Conservation (phyloP, 2,329 filamentous ascomycete species). For the Aspergillus sp. region DNA sequence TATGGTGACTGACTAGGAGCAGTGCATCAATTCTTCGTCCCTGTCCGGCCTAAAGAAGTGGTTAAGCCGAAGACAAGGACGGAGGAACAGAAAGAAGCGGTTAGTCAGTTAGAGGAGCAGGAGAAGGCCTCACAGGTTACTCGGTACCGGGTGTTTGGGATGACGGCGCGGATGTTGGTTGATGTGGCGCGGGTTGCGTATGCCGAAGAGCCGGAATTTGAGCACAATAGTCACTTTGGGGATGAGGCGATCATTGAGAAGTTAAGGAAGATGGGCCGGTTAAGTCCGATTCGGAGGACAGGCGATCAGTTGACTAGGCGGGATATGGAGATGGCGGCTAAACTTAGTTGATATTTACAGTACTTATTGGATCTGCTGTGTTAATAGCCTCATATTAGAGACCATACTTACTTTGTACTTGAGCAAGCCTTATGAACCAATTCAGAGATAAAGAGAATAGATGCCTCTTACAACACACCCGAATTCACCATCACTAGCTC, state of each 20-base stretch:
- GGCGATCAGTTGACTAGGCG: slow-evolving; percentile 57
- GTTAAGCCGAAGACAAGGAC: slow-evolving; percentile 55
- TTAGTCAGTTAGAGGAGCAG: slow-evolving; percentile 49
- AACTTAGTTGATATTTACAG: slow-evolving; percentile 12
- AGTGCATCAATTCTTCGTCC: slow-evolving; percentile 91
- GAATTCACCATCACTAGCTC: not conserved
- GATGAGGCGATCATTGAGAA: slow-evolving; percentile 67
- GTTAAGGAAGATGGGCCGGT: slow-evolving; percentile 57
- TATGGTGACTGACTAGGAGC: slow-evolving; percentile 21
- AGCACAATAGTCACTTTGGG: slow-evolving; percentile 66
- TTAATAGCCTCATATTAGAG: not conserved
- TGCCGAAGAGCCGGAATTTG: slow-evolving; percentile 78
- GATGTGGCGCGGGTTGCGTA: slow-evolving; percentile 87
- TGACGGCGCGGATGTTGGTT: slow-evolving; percentile 89
- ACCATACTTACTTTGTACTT: too few species aligned
- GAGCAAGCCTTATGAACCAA: too few species aligned
- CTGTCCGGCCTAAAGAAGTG: slow-evolving; percentile 70
- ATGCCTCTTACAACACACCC: not conserved
- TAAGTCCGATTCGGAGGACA: slow-evolving; percentile 54
- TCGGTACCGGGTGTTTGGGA: slow-evolving; percentile 86
- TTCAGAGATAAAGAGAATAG: not conserved
- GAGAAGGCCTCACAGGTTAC: slow-evolving; percentile 49
- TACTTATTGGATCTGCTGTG: not conserved
- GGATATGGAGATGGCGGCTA: slow-evolving; percentile 51
- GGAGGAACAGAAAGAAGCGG: slow-evolving; percentile 46